Evolutionary conservation across 2,329 filamentous ascomycete species (phyloP).

Genomic region (Botryosphaeria dothidea): DNA sequence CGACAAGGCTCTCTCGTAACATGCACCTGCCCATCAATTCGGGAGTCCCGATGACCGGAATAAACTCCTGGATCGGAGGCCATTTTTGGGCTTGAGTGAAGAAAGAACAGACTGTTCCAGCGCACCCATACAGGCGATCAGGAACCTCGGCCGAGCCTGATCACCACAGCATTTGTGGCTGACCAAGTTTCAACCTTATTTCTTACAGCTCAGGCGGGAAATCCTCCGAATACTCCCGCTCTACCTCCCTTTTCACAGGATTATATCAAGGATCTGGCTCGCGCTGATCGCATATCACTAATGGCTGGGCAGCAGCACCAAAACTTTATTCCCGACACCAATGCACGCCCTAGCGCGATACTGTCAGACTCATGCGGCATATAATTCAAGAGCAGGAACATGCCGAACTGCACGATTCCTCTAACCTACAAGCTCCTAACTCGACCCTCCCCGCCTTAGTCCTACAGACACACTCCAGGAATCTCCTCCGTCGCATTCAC

Average conservation of each 20-base stretch:
- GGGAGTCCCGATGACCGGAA: no score
- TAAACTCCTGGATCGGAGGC: no score
- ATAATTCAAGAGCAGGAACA: not conserved
- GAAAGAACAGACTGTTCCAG: no score
- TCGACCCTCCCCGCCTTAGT: not conserved
- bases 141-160: not conserved
- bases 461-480: constrained; percentile 32
- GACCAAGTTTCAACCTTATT: not conserved
- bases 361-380: not conserved
- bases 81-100: no score
- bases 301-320: not conserved
- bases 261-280: not conserved
- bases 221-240: not conserved
- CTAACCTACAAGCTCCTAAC: not conserved
- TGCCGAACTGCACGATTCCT: not conserved
- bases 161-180: not conserved
- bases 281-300: not conserved
- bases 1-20: no score
- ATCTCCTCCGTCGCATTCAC: constrained; percentile 36
- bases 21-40: no score
- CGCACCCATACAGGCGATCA: not conserved
- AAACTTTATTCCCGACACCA: not conserved
- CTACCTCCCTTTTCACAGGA: not conserved
- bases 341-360: not conserved
- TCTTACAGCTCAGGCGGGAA: not conserved